A percentile compares a stretch with the other conserved stretches of the same genome.
These are phyloP conservation scores for Aplosporella prunicola DNA, from an alignment of 2,329 filamentous ascomycete genomes.

Conservation along the genomic window DNA sequence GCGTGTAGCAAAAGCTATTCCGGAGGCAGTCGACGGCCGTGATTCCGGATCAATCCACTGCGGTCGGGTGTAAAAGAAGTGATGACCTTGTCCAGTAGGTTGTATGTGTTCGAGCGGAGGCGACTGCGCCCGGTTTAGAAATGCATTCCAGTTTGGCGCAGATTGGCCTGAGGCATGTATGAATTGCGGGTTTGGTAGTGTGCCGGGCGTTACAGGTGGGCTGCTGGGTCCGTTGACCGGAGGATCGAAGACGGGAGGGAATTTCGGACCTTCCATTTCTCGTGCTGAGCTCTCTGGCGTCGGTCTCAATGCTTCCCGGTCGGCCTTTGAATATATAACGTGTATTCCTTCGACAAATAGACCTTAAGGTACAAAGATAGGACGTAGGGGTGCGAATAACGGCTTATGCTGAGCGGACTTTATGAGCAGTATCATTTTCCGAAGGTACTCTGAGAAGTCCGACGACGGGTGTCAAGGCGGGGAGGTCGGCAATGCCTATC, in stretches of 20 bases:
- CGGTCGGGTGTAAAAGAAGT: constrained; percentile 28
- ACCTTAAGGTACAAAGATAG: too few species aligned
- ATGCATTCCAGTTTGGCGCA: too few species aligned
- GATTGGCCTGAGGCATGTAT: constrained; percentile 20
- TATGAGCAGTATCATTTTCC: too few species aligned
- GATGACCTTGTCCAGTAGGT: constrained; percentile 25
- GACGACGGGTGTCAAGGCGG: too few species aligned
- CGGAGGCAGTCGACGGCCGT: too few species aligned
- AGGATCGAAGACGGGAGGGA: constrained; percentile 19
- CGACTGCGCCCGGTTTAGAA: constrained; percentile 23
- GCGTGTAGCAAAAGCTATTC: constrained; percentile 23
- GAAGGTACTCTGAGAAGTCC: too few species aligned
- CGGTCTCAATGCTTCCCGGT: too few species aligned
- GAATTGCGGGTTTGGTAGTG: constrained; percentile 11
- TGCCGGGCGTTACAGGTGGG: constrained; percentile 28
- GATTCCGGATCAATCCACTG: constrained; percentile 25
- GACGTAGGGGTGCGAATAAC: too few species aligned
- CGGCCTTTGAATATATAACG: too few species aligned
- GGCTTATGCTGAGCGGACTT: too few species aligned
- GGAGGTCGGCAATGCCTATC: too few species aligned
- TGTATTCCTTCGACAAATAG: too few species aligned
- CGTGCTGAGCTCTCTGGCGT: neutral
- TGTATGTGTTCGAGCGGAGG: constrained; percentile 29
- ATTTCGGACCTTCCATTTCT: constrained; percentile 25
- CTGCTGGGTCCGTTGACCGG: constrained; percentile 25